Percentiles rank a stretch among this genome's conserved stretches.
Conservation (phyloP, 2,329 filamentous ascomycete species). For the Stachybotrys elegans region DNA sequence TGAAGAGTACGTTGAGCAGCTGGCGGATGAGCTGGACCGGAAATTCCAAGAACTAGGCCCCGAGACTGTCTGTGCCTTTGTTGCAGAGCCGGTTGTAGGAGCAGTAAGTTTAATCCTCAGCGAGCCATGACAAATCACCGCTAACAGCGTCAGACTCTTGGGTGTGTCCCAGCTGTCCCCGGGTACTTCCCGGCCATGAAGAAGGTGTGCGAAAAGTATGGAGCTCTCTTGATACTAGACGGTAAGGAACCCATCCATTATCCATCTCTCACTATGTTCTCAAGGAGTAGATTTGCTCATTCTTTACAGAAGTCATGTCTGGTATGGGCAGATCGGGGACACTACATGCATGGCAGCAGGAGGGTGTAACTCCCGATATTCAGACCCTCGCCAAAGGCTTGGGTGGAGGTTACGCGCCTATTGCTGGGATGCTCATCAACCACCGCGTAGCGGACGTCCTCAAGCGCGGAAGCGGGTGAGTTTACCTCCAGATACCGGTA, state of each 20-base stretch:
- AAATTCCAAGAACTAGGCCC: slow-evolving; percentile 62
- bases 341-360: slow-evolving; percentile 59
- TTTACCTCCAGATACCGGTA: no score
- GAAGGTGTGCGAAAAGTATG: slow-evolving; percentile 48
- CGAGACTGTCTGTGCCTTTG: slow-evolving; percentile 62
- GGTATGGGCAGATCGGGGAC: slow-evolving; percentile 58
- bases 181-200: slow-evolving; percentile 51
- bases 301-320: slow-evolving; percentile 58
- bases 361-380: slow-evolving; percentile 54
- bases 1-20: slow-evolving; percentile 13
- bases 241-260: no score
- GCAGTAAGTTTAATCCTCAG: slow-evolving; percentile 53
- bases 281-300: no score
- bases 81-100: slow-evolving; percentile 68
- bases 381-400: slow-evolving; percentile 63
- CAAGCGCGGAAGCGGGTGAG: slow-evolving; percentile 7
- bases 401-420: slow-evolving; percentile 24
- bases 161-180: slow-evolving; percentile 13
- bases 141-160: slow-evolving; percentile 19
- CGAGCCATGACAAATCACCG: no score
- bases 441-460: slow-evolving; percentile 4
- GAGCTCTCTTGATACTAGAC: slow-evolving; percentile 49
- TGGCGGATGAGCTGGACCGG: slow-evolving; percentile 56
- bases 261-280: neutral
- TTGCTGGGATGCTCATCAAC: neutral